Conservation (phyloP, 345 rosid genomes). For the Hibiscus syriacus region DNA sequence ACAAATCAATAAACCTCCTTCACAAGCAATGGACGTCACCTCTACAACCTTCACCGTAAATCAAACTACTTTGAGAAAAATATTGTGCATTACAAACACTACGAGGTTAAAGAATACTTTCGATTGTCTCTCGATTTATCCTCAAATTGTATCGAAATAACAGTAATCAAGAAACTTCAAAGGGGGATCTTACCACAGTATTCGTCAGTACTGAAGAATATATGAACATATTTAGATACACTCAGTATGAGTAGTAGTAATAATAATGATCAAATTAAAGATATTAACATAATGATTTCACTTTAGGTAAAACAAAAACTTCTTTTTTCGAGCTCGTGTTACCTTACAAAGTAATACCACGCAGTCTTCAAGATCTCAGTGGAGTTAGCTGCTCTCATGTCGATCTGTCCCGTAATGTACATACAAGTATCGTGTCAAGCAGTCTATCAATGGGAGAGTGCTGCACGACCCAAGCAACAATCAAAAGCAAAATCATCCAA, state of each 20-base stretch:
- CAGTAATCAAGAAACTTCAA: neutral
- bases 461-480: too few relatives aligned
- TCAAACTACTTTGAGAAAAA: neutral
- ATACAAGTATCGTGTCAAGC: constrained; percentile 16
- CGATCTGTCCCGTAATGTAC: too few relatives aligned
- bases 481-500: too few relatives aligned
- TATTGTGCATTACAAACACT: neutral
- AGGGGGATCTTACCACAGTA: neutral
- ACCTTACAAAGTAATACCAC: constrained; percentile 2
- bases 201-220: neutral
- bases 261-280: neutral
- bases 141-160: too few relatives aligned
- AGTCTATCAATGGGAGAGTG: too few relatives aligned
- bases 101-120: neutral
- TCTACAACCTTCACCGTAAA: too few relatives aligned
- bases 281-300: neutral
- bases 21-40: neutral
- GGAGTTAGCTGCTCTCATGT: too few relatives aligned
- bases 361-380: neutral
- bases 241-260: too few relatives aligned
- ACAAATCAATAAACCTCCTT: neutral
- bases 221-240: too few relatives aligned
- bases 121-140: too few relatives aligned
- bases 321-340: too few relatives aligned
- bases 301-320: neutral